These are phyloP conservation scores for Mycogone perniciosa DNA, from an alignment of 2,329 filamentous ascomycete species.

Conservation along the genomic window DNA sequence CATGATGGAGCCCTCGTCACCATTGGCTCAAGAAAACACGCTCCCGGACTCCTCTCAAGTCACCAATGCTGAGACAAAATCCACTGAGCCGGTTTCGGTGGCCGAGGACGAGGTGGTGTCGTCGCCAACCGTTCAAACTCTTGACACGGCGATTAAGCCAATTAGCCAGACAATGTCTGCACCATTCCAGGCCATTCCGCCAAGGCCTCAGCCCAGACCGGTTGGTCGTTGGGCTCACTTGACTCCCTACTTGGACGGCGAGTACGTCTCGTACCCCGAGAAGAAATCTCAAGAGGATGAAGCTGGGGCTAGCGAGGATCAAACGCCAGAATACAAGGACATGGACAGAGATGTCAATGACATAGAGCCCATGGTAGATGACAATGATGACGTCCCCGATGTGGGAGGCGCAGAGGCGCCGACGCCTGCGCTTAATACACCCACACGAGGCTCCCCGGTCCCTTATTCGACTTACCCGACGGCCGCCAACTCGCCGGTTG, in stretches of 20 bases:
- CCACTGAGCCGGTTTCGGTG: neutral
- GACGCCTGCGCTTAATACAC: conserved; percentile 34
- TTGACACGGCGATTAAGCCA: neutral
- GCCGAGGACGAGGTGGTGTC: neutral
- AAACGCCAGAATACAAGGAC: conserved; percentile 27
- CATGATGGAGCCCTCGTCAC: too few relatives aligned
- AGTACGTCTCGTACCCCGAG: conserved; percentile 35
- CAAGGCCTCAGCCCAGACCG: conserved; percentile 25
- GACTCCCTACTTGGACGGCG: conserved; percentile 35
- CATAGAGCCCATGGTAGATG: conserved; percentile 11
- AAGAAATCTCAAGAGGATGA: conserved; percentile 30
- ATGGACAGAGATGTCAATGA: conserved; percentile 20
- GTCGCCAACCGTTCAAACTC: neutral
- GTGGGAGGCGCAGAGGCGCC: conserved; percentile 26
- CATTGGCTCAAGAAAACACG: neutral
- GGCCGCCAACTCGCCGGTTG: conserved; percentile 32
- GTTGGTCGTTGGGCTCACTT: conserved; percentile 32
- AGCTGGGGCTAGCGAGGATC: conserved; percentile 22
- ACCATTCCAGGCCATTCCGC: conserved; percentile 7
- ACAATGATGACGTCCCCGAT: conserved; percentile 28
- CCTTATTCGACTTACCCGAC: conserved; percentile 34
- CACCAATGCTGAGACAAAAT: conserved; percentile 4
- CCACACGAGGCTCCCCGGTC: conserved; percentile 32
- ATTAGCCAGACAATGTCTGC: neutral
- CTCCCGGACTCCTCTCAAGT: neutral